Evolutionary conservation across 148 eudicot species (phyloP).

Genomic region (Beta vulgaris): DNA sequence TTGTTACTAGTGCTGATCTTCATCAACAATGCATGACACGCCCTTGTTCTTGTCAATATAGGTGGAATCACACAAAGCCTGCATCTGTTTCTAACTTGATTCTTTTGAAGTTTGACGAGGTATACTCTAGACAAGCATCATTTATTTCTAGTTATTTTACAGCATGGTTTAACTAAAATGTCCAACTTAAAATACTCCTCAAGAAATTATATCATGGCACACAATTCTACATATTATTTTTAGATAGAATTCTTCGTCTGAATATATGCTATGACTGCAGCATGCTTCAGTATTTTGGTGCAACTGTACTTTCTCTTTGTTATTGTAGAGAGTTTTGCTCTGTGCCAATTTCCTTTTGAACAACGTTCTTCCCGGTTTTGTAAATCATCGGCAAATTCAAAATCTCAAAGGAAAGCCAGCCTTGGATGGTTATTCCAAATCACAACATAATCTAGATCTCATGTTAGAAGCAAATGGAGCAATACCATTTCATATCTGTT

Average conservation of each 20-base stretch:
- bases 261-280: not conserved
- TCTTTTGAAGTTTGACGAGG: conserved; percentile 87
- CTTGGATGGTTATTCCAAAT: not conserved
- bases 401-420: no score
- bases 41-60: conserved; percentile 25
- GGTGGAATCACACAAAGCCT: conserved; percentile 89
- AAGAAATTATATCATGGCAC: not conserved
- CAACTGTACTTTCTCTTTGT: not conserved
- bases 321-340: not conserved
- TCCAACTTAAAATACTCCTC: not conserved
- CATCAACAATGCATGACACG: not conserved
- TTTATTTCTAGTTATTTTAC: not conserved
- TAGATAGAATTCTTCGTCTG: not conserved
- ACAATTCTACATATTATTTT: not conserved
- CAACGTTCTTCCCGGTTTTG: not conserved
- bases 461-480: no score
- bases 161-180: not conserved
- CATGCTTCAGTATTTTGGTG: not conserved
- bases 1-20: not conserved
- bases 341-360: not conserved
- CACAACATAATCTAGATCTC: no score
- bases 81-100: conserved; percentile 80
- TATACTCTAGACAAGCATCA: conserved; percentile 26
- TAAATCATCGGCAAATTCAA: not conserved
- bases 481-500: no score